Base-by-base conservation (phyloP, 1,284 basidiomycete species). In the Malassezia sp. region DNA sequence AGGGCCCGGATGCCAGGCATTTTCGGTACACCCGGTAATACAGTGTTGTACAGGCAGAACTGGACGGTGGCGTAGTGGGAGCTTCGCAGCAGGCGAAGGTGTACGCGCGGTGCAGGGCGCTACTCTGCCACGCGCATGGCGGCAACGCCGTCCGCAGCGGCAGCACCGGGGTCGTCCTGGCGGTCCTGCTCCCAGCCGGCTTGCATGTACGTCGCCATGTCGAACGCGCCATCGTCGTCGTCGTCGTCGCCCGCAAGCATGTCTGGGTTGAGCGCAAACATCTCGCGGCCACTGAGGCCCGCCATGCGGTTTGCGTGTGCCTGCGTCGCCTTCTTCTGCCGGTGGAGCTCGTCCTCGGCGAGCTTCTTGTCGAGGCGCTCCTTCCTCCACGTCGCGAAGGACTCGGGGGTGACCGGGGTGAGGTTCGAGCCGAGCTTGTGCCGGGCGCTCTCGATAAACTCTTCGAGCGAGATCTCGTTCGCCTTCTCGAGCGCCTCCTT, bases 401-500 rank as follows among this genome's bases (percentile, higher is more conserved):
- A 75, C 70, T 97, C 93, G 5, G 78, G 80, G 0, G 90, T 97
- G n/a, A 96, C 88, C 1, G 91, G 93, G 7, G 93, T 97, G 39
- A 96, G 75, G 64, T 90, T 65, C 20, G 53, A 20, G 3, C 66
- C 66, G 3, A 69, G 53, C 44, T 67, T 65, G 75, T 97, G 91
- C 44, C 91, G 82, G 84, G 93, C 88, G 79, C 95, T 89, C 74
- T 99, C 91, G 49, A 99, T 72, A 75, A 99, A 99, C 60, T 97
- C 93, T 71, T 97, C 91, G 42, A 97, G 67, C 52, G 84, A 88
- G 68, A 99, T 96, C 42, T 78, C 76, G 59, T 64, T 67, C 17
- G 88, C 85, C 34, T 84, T 84, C 72, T 89, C 90, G 28, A 83
- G 84, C 1, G 84, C 72, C 39, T 72, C 73, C 31, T 66, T 60